phyloP scores from a whole-genome alignment of 73 alveolate genomes.

The Paramecium primaurelia region DNA sequence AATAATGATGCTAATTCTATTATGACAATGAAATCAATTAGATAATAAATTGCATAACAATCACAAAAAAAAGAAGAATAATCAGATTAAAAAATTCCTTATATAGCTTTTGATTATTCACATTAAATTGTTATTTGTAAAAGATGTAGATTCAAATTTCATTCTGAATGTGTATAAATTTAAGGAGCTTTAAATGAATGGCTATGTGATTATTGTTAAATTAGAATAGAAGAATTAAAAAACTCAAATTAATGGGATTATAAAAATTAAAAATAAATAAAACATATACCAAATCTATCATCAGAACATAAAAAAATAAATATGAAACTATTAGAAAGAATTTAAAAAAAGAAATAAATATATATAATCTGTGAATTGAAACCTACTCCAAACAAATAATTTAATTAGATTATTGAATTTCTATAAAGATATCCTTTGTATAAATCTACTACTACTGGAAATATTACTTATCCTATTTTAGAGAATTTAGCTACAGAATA shows the following conservation, averaged over 20 bases:
- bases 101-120: conserved; percentile 33
- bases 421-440: neutral
- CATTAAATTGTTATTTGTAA: neutral
- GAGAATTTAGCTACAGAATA: neutral
- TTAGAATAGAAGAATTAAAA: neutral
- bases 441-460: neutral
- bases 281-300: neutral
- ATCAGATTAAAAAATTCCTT: conserved; percentile 29
- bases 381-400: neutral
- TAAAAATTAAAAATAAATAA: neutral
- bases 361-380: neutral
- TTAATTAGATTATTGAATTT: neutral
- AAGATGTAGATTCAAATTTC: conserved; percentile 44
- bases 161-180: neutral
- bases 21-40: conserved; percentile 18
- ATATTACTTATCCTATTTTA: neutral
- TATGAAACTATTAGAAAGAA: neutral
- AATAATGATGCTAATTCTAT: neutral
- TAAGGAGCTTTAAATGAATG: neutral
- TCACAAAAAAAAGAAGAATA: neutral
- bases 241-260: neutral
- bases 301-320: neutral
- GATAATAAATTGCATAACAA: conserved; percentile 6
- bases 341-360: neutral
- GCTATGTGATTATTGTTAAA: conserved; percentile 1